phyloP scores from a whole-genome alignment of 352 stramenopile species.

The Pythium myriotylum region DNA sequence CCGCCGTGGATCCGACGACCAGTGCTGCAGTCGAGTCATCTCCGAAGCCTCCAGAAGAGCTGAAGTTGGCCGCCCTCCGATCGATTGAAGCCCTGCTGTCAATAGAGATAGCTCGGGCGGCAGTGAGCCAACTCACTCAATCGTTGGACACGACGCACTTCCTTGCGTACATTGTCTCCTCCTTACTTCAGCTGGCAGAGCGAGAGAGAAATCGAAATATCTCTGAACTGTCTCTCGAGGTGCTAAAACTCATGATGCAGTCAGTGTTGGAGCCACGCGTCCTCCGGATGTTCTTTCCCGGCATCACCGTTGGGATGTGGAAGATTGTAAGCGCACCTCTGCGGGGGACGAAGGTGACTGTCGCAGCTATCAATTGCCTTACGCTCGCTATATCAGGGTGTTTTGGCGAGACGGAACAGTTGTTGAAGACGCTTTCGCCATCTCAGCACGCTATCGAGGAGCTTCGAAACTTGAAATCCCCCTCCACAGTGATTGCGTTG shows the following conservation, averaged over 20 bases:
- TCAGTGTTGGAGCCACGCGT: neutral
- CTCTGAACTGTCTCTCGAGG: conserved; percentile 7
- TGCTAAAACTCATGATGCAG: neutral
- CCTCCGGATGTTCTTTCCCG: conserved; percentile 74
- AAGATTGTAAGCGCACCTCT: conserved; percentile 65
- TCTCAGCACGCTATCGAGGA: conserved; percentile 29
- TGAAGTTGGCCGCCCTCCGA: conserved; percentile 51
- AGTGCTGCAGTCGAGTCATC: neutral
- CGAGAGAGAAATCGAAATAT: conserved; percentile 22
- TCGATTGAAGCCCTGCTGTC: conserved; percentile 16
- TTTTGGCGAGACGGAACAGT: conserved; percentile 21
- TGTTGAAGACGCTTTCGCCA: neutral
- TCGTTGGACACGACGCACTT: conserved; percentile 57
- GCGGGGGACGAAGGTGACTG: conserved; percentile 65
- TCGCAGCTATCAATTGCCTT: conserved; percentile 63
- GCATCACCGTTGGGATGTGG: conserved; percentile 64
- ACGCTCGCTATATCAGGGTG: conserved; percentile 36
- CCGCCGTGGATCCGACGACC: conserved; percentile 9
- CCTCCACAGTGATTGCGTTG: neutral
- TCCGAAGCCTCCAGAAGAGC: conserved; percentile 52
- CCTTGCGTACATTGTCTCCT: conserved; percentile 66
- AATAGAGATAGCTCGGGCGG: conserved; percentile 12
- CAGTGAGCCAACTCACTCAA: conserved; percentile 8
- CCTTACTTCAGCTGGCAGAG: conserved; percentile 62
- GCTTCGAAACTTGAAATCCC: conserved; percentile 12